A percentile compares a stretch with the other conserved stretches of the same genome.
Evolutionary conservation across 208 protist species (phyloP).

Genomic region (Endotrypanum monterogeii): DNA sequence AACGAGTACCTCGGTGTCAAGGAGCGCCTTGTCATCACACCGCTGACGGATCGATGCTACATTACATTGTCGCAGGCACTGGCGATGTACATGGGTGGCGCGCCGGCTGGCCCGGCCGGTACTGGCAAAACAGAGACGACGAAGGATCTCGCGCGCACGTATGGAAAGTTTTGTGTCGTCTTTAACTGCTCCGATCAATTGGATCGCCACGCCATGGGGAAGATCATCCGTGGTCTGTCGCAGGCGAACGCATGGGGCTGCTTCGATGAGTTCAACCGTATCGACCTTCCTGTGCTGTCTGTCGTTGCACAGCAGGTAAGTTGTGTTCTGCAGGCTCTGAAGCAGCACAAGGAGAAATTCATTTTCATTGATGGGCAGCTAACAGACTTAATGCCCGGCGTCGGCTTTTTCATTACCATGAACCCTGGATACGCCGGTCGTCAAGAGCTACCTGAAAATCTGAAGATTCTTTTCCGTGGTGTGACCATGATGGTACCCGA

Average conservation of each 20-base stretch:
- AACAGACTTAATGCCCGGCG: conserved; percentile 90
- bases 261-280: conserved; percentile 96
- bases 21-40: conserved; percentile 78
- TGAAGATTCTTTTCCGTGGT: conserved; percentile 98
- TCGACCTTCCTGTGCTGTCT: conserved; percentile 94
- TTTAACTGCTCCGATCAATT: conserved; percentile 96
- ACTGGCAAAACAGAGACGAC: conserved; percentile 98
- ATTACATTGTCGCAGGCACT: conserved; percentile 1
- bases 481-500: conserved; percentile 99
- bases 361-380: conserved; percentile 94
- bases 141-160: conserved; percentile 94
- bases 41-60: conserved; percentile 90
- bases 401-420: conserved; percentile 99
- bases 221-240: conserved; percentile 94
- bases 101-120: conserved; percentile 20
- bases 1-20: conserved; percentile 96
- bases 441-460: conserved; percentile 98
- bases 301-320: conserved; percentile 95
- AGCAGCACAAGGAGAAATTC: conserved; percentile 93
- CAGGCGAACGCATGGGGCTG: conserved; percentile 95
- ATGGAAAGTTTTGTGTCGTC: conserved; percentile 95
- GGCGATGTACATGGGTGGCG: conserved; percentile 3
- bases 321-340: conserved; percentile 91
- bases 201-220: conserved; percentile 93
- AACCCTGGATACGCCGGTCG: conserved; percentile 98